Percentiles rank a stretch among this genome's conserved stretches.
Evolutionary conservation across 495 filamentous ascomycete species (phyloP).

Genomic region (Aspergillus haitiensis): DNA sequence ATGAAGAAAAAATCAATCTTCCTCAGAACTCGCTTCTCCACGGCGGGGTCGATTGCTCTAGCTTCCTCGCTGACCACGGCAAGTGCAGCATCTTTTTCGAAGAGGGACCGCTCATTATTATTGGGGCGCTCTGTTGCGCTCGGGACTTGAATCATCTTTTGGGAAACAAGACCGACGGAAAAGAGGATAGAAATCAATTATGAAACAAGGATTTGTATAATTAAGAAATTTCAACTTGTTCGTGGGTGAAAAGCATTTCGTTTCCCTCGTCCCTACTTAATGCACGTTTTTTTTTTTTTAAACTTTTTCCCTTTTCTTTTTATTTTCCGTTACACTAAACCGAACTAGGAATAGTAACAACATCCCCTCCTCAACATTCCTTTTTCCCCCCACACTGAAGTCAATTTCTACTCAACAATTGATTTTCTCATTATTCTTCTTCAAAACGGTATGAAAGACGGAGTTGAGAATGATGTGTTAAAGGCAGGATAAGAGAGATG

Average conservation of each 20-base stretch:
- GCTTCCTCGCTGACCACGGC: constrained; percentile 54
- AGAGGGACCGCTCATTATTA: constrained; percentile 6
- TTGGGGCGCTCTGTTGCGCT: constrained; percentile 9
- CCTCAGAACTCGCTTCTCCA: constrained; percentile 57
- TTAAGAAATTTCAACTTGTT: too few species aligned
- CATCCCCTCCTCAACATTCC: neutral
- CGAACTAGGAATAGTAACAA: neutral
- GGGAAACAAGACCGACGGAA: neutral
- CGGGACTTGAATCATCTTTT: constrained; percentile 27
- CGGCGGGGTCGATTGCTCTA: constrained; percentile 50
- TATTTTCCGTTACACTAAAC: neutral
- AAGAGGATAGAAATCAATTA: neutral
- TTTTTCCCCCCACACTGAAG: too few species aligned
- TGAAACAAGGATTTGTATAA: neutral
- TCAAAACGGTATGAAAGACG: too few species aligned
- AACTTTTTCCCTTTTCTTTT: constrained; percentile 3
- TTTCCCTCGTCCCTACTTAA: too few species aligned
- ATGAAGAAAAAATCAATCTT: constrained; percentile 74
- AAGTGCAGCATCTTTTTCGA: constrained; percentile 43
- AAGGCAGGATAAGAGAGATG: too few species aligned
- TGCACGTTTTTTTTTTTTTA: neutral
- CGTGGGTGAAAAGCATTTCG: neutral
- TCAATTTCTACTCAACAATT: too few species aligned
- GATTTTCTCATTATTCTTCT: too few species aligned
- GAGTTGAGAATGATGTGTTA: too few species aligned